Base-by-base conservation (phyloP, 2,329 filamentous ascomycete species). In the Aspergillus sergii region DNA sequence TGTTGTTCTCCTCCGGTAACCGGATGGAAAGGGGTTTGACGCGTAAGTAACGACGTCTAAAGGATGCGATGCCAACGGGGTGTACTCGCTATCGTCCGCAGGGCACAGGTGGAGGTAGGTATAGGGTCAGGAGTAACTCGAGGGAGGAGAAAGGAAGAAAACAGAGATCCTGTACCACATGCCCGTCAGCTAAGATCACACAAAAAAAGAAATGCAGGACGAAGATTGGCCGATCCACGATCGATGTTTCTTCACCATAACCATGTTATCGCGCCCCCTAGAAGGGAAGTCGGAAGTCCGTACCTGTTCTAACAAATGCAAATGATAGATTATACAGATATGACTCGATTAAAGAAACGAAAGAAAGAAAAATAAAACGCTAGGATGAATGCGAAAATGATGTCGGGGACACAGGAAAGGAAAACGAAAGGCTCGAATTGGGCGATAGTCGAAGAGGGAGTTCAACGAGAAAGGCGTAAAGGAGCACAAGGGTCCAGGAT, bases 1-100 rank as follows among this genome's bases (percentile, higher is more conserved):
- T 94, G 78, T 77, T 90, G 84, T 75, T 75, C 69, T 69, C 66
- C 63, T 71, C 64, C 64, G 62, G 61, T 50, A 66, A 64, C 55
- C 63, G 60, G 58, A 64, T 65, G 63, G 61, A 51, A 64, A 58
- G 23, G 61, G 66, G 64, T 67, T 62, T 61, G 68, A 68, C 61
- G 66, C 66, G 66, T 70, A 65, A 60, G 64, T 61, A 66, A 69
- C 63, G 55, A 59, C 69, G 67, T 67, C 66, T 63, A 50, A 36
- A 60, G 55, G 50, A 60, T 48, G 61, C 54, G 56, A 61, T 61
- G 51, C 62, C 64, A 61, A 61, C 30, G 57, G 58, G 12, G 30
- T 39, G 57, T 65, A 50, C 59, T 59, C 48, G 62, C 46, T 50
- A 41, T 57, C 58, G 57, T 60, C 58, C 57, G 60, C 61, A 56